Evolutionary conservation across 2,329 filamentous ascomycete species (phyloP).

Genomic region (Macrophomina pseudophaseolina): DNA sequence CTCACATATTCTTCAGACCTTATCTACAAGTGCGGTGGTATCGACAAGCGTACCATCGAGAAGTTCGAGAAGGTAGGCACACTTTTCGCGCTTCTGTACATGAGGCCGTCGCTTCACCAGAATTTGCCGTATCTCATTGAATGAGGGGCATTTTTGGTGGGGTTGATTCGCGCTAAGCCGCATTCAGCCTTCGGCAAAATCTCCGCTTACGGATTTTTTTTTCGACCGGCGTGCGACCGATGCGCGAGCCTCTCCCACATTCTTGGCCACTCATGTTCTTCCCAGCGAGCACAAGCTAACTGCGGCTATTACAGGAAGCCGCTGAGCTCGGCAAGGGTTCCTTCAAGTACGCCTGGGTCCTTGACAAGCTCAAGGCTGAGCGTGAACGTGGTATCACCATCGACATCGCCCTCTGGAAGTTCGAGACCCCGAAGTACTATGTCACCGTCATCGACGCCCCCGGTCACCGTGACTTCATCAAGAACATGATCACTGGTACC

Average conservation of each 20-base stretch:
- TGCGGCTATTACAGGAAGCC: slow-evolving; percentile 77
- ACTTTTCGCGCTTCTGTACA: slow-evolving; percentile 28
- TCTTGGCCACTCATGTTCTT: slow-evolving; percentile 3
- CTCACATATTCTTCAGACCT: slow-evolving; percentile 68
- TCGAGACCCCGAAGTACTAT: slow-evolving; percentile 97
- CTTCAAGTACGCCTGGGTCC: slow-evolving; percentile 99
- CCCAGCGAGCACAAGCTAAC: slow-evolving; percentile 42
- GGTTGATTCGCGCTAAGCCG: slow-evolving; percentile 46
- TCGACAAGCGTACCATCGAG: slow-evolving; percentile 99
- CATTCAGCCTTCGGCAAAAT: slow-evolving; percentile 34
- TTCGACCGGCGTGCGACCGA: slow-evolving; percentile 15
- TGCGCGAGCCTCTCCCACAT: background rate
- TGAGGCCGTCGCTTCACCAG: slow-evolving; percentile 30
- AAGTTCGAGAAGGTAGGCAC: slow-evolving; percentile 99
- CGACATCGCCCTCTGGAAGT: slow-evolving; percentile 99
- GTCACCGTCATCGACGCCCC: slow-evolving; percentile 99
- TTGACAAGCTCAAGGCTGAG: slow-evolving; percentile 99
- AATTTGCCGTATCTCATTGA: slow-evolving; percentile 36
- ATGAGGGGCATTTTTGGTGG: slow-evolving; percentile 45
- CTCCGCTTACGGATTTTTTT: slow-evolving; percentile 19
- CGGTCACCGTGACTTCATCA: slow-evolving; percentile 99
- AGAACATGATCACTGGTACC: slow-evolving; percentile 99
- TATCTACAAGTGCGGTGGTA: slow-evolving; percentile 99
- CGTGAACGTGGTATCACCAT: slow-evolving; percentile 99
- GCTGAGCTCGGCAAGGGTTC: slow-evolving; percentile 99